Evolutionary conservation across 2,329 filamentous ascomycete species (phyloP).

Genomic region (Fusarium domesticum): DNA sequence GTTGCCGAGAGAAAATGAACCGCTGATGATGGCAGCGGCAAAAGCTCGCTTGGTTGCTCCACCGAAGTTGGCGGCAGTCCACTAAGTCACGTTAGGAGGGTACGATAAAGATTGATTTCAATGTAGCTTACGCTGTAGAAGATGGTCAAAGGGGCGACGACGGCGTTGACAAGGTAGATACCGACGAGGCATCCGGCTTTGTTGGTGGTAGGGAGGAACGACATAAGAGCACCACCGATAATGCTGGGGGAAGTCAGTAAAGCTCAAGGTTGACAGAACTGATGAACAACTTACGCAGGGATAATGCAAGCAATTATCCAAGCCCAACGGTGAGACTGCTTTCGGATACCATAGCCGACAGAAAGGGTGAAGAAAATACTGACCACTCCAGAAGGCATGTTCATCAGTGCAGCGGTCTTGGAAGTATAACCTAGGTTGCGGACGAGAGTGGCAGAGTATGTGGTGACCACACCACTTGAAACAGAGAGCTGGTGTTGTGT

Average conservation of each 20-base stretch:
- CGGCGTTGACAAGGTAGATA: constrained; percentile 51
- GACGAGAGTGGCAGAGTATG: constrained; percentile 54
- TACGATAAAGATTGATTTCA: accelerated
- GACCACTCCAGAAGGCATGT: constrained; percentile 52
- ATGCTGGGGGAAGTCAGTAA: constrained; percentile 31
- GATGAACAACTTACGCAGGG: constrained; percentile 42
- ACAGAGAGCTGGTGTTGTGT: constrained; percentile 39
- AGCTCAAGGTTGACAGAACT: accelerated
- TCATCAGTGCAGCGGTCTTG: constrained; percentile 49
- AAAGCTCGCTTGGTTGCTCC: constrained; percentile 53
- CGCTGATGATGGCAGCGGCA: constrained; percentile 47
- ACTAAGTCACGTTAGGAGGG: constrained; percentile 28
- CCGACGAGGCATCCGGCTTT: constrained; percentile 46
- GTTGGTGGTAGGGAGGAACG: constrained; percentile 47
- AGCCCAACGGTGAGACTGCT: constrained; percentile 47
- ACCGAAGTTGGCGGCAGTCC: constrained; percentile 50
- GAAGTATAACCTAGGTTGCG: constrained; percentile 44
- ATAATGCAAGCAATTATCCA: constrained; percentile 49
- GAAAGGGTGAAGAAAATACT: constrained; percentile 51
- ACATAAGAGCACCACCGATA: constrained; percentile 51
- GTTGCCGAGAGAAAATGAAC: constrained; percentile 52
- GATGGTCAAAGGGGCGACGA: constrained; percentile 44
- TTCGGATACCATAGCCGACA: constrained; percentile 47
- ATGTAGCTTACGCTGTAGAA: constrained; percentile 42
- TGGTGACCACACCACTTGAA: constrained; percentile 53